Percentiles rank a stretch among this genome's conserved stretches.
These are phyloP conservation scores for Cutaneotrichosporon sp. DNA, from an alignment of 1,284 basidiomycete genomes.

Conservation along the genomic window DNA sequence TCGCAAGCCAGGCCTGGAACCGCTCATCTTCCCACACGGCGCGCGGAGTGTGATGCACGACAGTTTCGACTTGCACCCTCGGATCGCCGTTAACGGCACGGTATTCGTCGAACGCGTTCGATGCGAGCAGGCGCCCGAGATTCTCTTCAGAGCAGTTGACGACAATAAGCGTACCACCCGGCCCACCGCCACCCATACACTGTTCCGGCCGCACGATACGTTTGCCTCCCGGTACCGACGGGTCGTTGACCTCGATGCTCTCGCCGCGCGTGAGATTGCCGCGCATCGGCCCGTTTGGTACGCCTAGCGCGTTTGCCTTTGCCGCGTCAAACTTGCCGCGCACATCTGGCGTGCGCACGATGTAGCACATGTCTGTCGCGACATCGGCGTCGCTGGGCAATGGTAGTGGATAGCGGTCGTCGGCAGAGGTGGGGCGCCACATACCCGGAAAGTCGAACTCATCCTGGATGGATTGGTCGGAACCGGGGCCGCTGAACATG, in stretches of 20 bases:
- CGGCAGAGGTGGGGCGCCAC: conserved; percentile 15
- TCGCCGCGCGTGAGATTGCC: conserved; percentile 54
- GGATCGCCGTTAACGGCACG: conserved; percentile 35
- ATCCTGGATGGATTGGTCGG: conserved; percentile 7
- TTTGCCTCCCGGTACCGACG: conserved; percentile 59
- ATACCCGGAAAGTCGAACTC: conserved; percentile 12
- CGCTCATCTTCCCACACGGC: conserved; percentile 66
- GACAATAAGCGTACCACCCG: conserved; percentile 43
- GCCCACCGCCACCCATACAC: conserved; percentile 47
- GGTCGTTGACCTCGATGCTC: conserved; percentile 52
- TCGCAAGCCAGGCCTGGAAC: conserved; percentile 71
- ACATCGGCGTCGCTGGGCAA: conserved; percentile 31
- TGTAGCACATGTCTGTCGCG: conserved; percentile 58
- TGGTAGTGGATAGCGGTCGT: conserved; percentile 33
- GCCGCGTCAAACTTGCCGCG: conserved; percentile 81
- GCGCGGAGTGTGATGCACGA: conserved; percentile 68
- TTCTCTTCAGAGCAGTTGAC: conserved; percentile 42
- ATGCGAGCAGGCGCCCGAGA: conserved; percentile 52
- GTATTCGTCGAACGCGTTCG: conserved; percentile 59
- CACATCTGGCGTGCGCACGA: conserved; percentile 70
- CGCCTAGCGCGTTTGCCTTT: conserved; percentile 66
- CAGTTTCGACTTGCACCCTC: conserved; percentile 55
- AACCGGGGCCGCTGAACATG: conserved; percentile 29
- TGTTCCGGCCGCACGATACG: conserved; percentile 53
- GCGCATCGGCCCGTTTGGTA: conserved; percentile 62